A percentile compares a stretch with the other conserved stretches of the same genome.
These are phyloP conservation scores for Russula griseocarnosa DNA, from an alignment of 768 basidiomycete genomes.

Conservation along the genomic window DNA sequence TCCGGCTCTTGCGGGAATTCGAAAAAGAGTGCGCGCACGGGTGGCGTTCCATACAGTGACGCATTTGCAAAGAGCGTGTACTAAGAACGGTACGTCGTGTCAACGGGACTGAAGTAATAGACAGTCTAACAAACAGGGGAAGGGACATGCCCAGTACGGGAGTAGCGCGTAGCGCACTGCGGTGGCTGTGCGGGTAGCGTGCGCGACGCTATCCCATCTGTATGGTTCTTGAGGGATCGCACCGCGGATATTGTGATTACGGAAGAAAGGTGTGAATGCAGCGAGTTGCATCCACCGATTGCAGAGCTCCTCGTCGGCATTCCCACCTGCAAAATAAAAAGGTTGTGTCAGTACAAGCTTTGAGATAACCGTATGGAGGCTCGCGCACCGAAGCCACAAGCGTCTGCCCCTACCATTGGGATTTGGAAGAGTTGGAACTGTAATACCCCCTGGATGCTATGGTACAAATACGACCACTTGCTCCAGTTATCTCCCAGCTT, in stretches of 20 bases:
- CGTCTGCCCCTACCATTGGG: constrained; percentile 80
- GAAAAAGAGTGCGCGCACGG: constrained; percentile 70
- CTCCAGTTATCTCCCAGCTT: constrained; percentile 76
- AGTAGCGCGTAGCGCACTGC: constrained; percentile 64
- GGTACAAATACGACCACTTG: constrained; percentile 67
- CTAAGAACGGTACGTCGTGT: constrained; percentile 35
- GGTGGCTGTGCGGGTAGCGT: constrained; percentile 68
- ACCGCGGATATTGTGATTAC: constrained; percentile 68
- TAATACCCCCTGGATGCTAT: constrained; percentile 68
- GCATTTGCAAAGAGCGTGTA: constrained; percentile 72
- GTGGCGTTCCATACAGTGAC: constrained; percentile 61
- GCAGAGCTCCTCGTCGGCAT: constrained; percentile 77
- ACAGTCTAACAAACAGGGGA: neutral
- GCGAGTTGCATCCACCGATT: constrained; percentile 85
- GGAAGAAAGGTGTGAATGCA: constrained; percentile 77
- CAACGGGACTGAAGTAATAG: neutral
- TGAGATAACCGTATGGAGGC: constrained; percentile 8
- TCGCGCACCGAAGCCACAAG: constrained; percentile 57
- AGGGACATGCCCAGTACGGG: constrained; percentile 66
- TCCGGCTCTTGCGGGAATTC: constrained; percentile 72
- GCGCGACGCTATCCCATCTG: constrained; percentile 74
- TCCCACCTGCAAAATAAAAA: constrained; percentile 38
- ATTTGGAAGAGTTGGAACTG: constrained; percentile 84
- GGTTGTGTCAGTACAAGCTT: neutral
- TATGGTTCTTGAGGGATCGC: constrained; percentile 78